Evolutionary conservation across 2,329 filamentous ascomycete genomes (phyloP).

Genomic region (Aspergillus unguis): DNA sequence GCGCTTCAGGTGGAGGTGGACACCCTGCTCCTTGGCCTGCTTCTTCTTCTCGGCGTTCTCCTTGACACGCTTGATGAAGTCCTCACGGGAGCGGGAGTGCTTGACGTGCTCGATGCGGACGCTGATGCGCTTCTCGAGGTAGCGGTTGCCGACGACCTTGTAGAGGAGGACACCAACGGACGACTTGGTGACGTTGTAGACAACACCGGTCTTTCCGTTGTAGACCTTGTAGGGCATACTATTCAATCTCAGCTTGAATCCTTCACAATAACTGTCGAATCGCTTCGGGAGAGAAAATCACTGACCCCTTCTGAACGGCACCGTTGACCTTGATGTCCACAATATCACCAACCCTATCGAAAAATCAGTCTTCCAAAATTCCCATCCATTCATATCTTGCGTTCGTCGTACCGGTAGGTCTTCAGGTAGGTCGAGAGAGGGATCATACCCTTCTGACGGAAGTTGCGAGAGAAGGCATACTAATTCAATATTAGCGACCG

Average conservation of each 20-base stretch:
- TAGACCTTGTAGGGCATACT: slow-evolving; percentile 99
- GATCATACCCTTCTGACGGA: slow-evolving; percentile 95
- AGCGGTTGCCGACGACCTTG: slow-evolving; percentile 99
- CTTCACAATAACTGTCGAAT: not conserved
- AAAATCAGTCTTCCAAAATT: slow-evolving; percentile 44
- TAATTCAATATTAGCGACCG: slow-evolving; percentile 40
- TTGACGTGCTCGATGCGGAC: slow-evolving; percentile 96
- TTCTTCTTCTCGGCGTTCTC: slow-evolving; percentile 88
- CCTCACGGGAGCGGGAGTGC: slow-evolving; percentile 91
- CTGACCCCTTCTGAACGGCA: slow-evolving; percentile 96
- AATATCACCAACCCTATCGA: slow-evolving; percentile 83
- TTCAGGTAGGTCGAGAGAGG: slow-evolving; percentile 89
- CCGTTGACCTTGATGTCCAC: slow-evolving; percentile 99
- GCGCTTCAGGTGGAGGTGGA: slow-evolving; percentile 89
- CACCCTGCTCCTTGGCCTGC: slow-evolving; percentile 86
- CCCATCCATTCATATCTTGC: slow-evolving; percentile 14
- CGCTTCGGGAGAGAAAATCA: slow-evolving; percentile 28
- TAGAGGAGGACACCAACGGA: slow-evolving; percentile 98
- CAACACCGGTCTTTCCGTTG: slow-evolving; percentile 97
- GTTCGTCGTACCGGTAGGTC: slow-evolving; percentile 71
- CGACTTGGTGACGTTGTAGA: slow-evolving; percentile 99
- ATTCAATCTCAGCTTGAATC: slow-evolving; percentile 21
- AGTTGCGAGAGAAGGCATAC: slow-evolving; percentile 91
- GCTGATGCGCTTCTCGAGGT: slow-evolving; percentile 99
- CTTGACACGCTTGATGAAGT: slow-evolving; percentile 96